Evolutionary conservation across 164 flowering plant species (phyloP).

Genomic region (Magnolia sinica): DNA sequence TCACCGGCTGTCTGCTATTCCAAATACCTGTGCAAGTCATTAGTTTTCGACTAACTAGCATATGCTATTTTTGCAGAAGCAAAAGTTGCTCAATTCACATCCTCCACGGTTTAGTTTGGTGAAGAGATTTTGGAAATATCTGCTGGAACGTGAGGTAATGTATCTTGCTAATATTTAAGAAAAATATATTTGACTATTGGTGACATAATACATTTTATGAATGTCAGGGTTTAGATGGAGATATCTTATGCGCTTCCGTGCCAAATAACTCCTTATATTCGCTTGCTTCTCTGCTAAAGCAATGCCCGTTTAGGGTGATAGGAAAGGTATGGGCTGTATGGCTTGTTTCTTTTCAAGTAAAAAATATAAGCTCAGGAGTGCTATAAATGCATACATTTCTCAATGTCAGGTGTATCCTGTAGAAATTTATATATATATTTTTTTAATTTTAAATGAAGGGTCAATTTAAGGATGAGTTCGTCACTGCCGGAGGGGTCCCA

Average conservation of each 20-base stretch:
- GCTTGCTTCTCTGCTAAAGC: constrained; percentile 55
- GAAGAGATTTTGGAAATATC: constrained; percentile 91
- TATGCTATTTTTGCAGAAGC: constrained; percentile 53
- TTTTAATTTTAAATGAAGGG: constrained; percentile 45
- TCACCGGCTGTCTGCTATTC: background rate
- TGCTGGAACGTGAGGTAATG: constrained; percentile 71
- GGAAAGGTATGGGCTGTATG: constrained; percentile 66
- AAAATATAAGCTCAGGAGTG: background rate
- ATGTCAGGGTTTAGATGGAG: constrained; percentile 58
- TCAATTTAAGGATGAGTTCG: constrained; percentile 96
- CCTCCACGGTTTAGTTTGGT: constrained; percentile 68
- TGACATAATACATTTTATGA: constrained; percentile 3
- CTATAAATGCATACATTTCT: background rate
- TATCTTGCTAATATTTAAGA: constrained; percentile 6
- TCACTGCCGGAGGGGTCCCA: constrained; percentile 96
- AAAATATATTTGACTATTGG: background rate
- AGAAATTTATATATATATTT: background rate
- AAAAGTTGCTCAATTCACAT: constrained; percentile 63
- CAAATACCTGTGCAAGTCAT: background rate
- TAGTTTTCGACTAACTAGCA: constrained; percentile 2
- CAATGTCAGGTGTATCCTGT: background rate
- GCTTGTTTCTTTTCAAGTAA: background rate
- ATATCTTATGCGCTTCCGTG: constrained; percentile 71
- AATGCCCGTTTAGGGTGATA: constrained; percentile 57
- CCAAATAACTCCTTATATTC: constrained; percentile 55